phyloP scores from a whole-genome alignment of 2,329 filamentous ascomycete species.

The Knufia fluminis region DNA sequence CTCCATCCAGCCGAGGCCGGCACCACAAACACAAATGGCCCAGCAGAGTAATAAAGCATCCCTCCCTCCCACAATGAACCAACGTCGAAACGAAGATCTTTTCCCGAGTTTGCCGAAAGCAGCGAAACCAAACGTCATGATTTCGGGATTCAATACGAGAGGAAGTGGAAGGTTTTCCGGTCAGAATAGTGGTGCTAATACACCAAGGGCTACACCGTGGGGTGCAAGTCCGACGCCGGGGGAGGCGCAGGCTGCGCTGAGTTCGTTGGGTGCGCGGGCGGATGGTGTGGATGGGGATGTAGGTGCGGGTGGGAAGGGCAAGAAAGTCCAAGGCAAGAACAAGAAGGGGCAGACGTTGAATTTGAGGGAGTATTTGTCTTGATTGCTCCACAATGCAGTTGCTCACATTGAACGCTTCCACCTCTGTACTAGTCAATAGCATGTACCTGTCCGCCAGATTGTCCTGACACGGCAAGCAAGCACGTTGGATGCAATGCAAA shows the following conservation, averaged over 20 bases:
- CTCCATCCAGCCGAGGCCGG: conserved; percentile 16
- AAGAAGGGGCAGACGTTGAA: conserved; percentile 33
- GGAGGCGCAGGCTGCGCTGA: conserved; percentile 17
- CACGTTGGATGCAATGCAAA: too few species aligned
- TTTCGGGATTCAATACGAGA: conserved; percentile 35
- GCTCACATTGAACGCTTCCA: too few species aligned
- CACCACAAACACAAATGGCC: conserved; percentile 9
- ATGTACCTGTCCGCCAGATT: too few species aligned
- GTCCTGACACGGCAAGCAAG: too few species aligned
- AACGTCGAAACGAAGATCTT: conserved; percentile 43
- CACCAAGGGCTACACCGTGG: conserved; percentile 31
- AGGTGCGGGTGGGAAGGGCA: conserved; percentile 20
- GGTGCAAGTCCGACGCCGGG: conserved; percentile 18
- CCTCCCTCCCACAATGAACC: conserved; percentile 15
- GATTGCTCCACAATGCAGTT: background rate
- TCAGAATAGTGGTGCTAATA: conserved; percentile 24
- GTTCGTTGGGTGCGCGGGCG: conserved; percentile 12
- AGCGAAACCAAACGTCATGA: conserved; percentile 53
- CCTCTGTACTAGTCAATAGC: too few species aligned
- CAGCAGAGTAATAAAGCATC: conserved; percentile 11
- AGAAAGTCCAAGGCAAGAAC: conserved; percentile 29
- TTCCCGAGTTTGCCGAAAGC: conserved; percentile 79
- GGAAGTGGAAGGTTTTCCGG: conserved; percentile 32
- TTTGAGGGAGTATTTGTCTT: background rate
- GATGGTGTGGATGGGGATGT: conserved; percentile 13